These are phyloP conservation scores for Tylopilus cervinicoccineus DNA, from an alignment of 768 basidiomycete genomes.

Conservation along the genomic window DNA sequence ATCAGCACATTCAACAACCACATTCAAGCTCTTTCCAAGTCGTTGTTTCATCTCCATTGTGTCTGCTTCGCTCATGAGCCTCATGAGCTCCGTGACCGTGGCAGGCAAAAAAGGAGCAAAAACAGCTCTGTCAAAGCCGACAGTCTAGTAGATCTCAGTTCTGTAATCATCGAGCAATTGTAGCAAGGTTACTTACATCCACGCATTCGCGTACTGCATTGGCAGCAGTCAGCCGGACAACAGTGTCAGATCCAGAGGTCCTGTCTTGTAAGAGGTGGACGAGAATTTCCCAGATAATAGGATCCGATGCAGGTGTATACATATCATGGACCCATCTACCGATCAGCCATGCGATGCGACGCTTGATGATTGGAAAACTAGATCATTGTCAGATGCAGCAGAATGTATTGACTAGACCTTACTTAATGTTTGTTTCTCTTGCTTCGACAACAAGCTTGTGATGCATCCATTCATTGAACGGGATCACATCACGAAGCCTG, in stretches of 20 bases:
- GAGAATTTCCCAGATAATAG: slow-evolving; percentile 76
- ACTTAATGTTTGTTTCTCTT: slow-evolving; percentile 57
- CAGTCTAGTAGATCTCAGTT: slow-evolving; percentile 40
- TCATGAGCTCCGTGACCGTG: slow-evolving; percentile 62
- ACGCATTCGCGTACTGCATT: slow-evolving; percentile 77
- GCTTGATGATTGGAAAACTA: slow-evolving; percentile 89
- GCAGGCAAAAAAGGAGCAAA: slow-evolving; percentile 69
- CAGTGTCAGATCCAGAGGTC: slow-evolving; percentile 69
- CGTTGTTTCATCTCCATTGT: slow-evolving; percentile 74
- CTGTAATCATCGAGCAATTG: not conserved
- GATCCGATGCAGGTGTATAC: slow-evolving; percentile 54
- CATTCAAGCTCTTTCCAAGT: slow-evolving; percentile 65
- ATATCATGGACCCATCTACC: slow-evolving; percentile 83
- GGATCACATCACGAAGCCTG: slow-evolving; percentile 57
- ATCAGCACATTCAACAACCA: slow-evolving; percentile 53
- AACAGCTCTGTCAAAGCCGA: slow-evolving; percentile 54
- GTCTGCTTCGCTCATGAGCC: slow-evolving; percentile 67
- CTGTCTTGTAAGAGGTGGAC: slow-evolving; percentile 70
- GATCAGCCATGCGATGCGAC: slow-evolving; percentile 93
- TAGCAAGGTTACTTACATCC: slow-evolving; percentile 62
- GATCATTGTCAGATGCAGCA: slow-evolving; percentile 4
- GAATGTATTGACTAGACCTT: slow-evolving; percentile 13
- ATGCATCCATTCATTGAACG: slow-evolving; percentile 69
- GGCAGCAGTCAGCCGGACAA: slow-evolving; percentile 84
- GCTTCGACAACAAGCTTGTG: slow-evolving; percentile 58